Evolutionary conservation across 2,329 filamentous ascomycete species (phyloP), one percentile per base, ranked within the genome.

Genomic region (Trichoderma hamatum): DNA sequence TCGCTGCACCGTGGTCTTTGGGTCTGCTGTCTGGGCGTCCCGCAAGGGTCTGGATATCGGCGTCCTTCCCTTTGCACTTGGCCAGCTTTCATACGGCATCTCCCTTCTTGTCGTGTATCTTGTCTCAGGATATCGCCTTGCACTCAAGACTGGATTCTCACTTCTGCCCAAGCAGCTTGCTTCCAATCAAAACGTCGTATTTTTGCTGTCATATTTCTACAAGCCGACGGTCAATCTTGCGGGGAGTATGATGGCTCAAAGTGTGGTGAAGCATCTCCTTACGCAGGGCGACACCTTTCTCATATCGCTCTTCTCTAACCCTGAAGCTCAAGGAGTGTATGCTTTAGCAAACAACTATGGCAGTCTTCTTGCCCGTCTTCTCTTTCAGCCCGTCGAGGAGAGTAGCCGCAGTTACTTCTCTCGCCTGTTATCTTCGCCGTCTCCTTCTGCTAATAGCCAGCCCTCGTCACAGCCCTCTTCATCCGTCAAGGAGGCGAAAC

Each of bases 341-440:
- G 93, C 94, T 0, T 85, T 99, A 5, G 96, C 95, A 64, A 94
- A 94, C 74, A 99, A 98, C 79, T 99, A 96, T 78, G 96, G 96
- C 26, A 92, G 94, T 2, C 86, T 99, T 0, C 82, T 97, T 32
- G 96, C 96, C 0, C 88, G 96, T 3, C 88, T 98, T 72, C 82
- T 99, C 62, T 95, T 99, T 78, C 96, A 98, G 76, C 96, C 96
- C 9, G 89, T 99, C 70, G 96, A 99, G 79, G 96, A 99, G 80
- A 95, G 91, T 78, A 94, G 92, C 72, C 90, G 96, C 49, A 94
- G 90, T 76, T 90, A 97, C 76, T 97, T 98, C 70, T 94, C 93
- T 64, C 91, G 91, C 39, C 83, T 97, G 0, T 88, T 97, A 26
- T 79, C 84, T 0, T 77, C 79, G 1, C 67, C 76, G 0, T 46